These are phyloP conservation scores for Alternaria burnsii DNA, from an alignment of 2,329 filamentous ascomycete genomes.

Conservation along the genomic window DNA sequence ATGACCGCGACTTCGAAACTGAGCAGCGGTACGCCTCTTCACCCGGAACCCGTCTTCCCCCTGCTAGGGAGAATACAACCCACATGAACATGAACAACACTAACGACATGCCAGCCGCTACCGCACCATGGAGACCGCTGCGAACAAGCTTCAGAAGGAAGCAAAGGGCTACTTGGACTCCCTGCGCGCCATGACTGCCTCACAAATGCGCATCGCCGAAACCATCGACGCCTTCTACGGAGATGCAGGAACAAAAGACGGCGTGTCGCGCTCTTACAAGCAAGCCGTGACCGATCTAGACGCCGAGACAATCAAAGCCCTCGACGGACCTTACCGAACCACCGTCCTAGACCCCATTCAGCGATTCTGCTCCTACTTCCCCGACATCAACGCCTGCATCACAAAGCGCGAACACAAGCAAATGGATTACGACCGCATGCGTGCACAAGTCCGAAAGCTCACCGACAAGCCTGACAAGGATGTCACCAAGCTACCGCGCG, in stretches of 20 bases:
- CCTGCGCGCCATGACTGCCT: constrained; percentile 97
- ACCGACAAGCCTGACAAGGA: constrained; percentile 99
- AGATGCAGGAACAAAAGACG: constrained; percentile 91
- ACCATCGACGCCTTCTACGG: constrained; percentile 99
- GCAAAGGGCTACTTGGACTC: constrained; percentile 98
- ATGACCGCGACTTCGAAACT: constrained; percentile 98
- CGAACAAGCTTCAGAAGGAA: constrained; percentile 92
- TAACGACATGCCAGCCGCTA: constrained; percentile 72
- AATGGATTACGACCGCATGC: constrained; percentile 95
- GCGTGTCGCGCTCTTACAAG: constrained; percentile 96
- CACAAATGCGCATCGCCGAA: constrained; percentile 98
- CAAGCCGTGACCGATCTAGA: constrained; percentile 98
- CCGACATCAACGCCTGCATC: constrained; percentile 98
- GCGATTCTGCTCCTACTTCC: constrained; percentile 97
- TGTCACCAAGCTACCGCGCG: constrained; percentile 91
- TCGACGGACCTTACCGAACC: constrained; percentile 93
- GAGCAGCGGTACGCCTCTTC: constrained; percentile 75
- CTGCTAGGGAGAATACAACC: background rate
- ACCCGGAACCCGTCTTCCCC: constrained; percentile 9
- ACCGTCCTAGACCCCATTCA: constrained; percentile 96
- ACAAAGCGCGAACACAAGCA: constrained; percentile 99
- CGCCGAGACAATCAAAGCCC: constrained; percentile 96
- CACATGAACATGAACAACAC: background rate
- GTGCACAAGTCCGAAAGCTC: constrained; percentile 94
- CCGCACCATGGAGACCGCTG: constrained; percentile 95